A percentile compares a stretch with the other conserved stretches of the same genome.
Conservation (phyloP, 306 rosid genomes). For the Prunus campanulata region DNA sequence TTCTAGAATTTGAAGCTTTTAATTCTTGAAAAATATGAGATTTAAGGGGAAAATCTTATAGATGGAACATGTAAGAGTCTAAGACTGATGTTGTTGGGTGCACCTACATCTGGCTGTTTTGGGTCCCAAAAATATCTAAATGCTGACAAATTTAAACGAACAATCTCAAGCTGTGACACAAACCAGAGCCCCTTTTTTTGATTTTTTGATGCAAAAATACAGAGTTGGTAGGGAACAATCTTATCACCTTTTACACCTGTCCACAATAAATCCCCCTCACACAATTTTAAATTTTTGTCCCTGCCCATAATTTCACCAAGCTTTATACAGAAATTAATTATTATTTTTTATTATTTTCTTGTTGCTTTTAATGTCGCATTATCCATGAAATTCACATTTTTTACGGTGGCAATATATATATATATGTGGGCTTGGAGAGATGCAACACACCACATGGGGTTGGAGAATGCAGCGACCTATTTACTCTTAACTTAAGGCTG, state of each 20-base stretch:
- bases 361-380: not conserved
- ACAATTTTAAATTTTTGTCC: not conserved
- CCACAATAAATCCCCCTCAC: not conserved
- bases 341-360: not conserved
- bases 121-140: not conserved
- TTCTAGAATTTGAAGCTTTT: not conserved
- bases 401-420: too few relatives aligned
- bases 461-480: not conserved
- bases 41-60: not conserved
- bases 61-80: not conserved
- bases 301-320: not conserved
- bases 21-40: too few relatives aligned
- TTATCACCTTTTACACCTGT: not conserved
- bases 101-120: not conserved
- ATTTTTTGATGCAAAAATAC: constrained; percentile 1
- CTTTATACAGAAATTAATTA: too few relatives aligned
- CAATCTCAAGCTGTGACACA: constrained; percentile 7
- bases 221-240: not conserved
- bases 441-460: not conserved
- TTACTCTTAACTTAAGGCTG: not conserved
- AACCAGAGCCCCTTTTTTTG: constrained; percentile 17
- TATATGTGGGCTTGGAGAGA: too few relatives aligned
- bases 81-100: not conserved
- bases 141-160: constrained; percentile 4
- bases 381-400: not conserved